Percentiles rank a stretch among this genome's conserved stretches.
Conservation (phyloP, 23 red algal genomes). For the Chondrus crispus region DNA sequence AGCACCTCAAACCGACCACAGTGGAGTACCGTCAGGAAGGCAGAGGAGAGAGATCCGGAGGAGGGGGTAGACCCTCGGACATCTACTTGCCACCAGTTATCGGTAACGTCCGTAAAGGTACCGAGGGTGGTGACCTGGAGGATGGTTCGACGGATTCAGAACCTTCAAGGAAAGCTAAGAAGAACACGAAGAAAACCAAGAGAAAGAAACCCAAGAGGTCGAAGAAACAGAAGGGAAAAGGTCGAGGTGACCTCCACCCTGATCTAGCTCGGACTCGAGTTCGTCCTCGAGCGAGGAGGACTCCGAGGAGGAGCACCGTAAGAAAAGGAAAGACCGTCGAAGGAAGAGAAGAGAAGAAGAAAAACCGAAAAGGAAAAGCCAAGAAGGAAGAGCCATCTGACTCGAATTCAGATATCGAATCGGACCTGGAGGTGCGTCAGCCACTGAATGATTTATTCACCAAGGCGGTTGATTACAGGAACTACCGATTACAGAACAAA, state of each 20-base stretch:
- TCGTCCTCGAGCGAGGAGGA: background rate
- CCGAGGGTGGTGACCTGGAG: no score
- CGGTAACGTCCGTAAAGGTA: no score
- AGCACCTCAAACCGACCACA: no score
- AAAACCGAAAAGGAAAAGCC: background rate
- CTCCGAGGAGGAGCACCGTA: background rate
- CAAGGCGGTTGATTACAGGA: background rate
- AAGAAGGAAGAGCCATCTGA: no score
- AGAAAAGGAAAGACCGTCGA: background rate
- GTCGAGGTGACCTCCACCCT: background rate
- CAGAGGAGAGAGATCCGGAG: no score
- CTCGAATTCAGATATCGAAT: background rate
- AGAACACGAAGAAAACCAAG: background rate
- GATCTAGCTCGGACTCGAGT: background rate
- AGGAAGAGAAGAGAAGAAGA: background rate
- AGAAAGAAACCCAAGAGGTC: background rate
- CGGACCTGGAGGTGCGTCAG: background rate
- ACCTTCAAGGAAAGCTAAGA: no score
- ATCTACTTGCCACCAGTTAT: no score
- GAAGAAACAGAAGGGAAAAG: background rate
- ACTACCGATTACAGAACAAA: background rate
- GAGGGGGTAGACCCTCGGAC: no score
- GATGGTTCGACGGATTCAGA: no score
- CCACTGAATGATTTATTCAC: background rate
- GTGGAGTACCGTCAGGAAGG: no score